Percentiles rank a stretch among this genome's conserved stretches.
These are phyloP conservation scores for Eucalyptus sideroxylon DNA, from an alignment of 345 rosid species.

Conservation along the genomic window DNA sequence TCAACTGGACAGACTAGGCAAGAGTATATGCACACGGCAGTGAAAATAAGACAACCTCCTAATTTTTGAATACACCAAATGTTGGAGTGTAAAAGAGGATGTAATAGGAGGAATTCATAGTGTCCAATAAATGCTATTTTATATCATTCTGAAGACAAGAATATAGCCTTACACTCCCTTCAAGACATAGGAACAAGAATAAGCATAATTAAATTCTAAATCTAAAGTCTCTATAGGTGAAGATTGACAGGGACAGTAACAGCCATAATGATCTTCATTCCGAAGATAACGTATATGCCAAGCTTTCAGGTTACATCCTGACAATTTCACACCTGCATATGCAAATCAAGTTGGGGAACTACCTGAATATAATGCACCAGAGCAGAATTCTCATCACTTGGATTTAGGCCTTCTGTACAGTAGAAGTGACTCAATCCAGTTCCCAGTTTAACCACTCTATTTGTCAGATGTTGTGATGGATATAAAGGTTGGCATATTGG, in stretches of 20 bases:
- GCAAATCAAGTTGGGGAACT: not conserved
- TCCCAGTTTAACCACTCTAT: slow-evolving; percentile 66
- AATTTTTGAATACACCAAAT: not conserved
- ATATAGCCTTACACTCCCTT: not conserved
- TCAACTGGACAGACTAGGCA: not conserved
- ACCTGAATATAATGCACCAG: slow-evolving; percentile 90
- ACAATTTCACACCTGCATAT: not conserved
- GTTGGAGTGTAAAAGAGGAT: not conserved
- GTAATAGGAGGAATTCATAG: not conserved
- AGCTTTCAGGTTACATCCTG: not conserved
- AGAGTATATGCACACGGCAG: not conserved
- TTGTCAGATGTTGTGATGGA: slow-evolving; percentile 69
- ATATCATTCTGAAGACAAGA: not conserved
- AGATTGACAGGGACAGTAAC: not conserved
- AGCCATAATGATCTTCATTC: not conserved
- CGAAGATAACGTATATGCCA: not conserved
- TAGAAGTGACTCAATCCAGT: slow-evolving; percentile 43
- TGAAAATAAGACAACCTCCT: not conserved
- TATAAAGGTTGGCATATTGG: slow-evolving; percentile 64
- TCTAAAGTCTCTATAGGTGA: not conserved
- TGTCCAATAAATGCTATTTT: not conserved
- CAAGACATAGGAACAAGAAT: not conserved
- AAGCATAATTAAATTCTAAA: not conserved
- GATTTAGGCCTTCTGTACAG: slow-evolving; percentile 62
- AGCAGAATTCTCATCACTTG: slow-evolving; percentile 72